Conservation (phyloP, 176 grass and related monocot species). For the Raddia guianensis region DNA sequence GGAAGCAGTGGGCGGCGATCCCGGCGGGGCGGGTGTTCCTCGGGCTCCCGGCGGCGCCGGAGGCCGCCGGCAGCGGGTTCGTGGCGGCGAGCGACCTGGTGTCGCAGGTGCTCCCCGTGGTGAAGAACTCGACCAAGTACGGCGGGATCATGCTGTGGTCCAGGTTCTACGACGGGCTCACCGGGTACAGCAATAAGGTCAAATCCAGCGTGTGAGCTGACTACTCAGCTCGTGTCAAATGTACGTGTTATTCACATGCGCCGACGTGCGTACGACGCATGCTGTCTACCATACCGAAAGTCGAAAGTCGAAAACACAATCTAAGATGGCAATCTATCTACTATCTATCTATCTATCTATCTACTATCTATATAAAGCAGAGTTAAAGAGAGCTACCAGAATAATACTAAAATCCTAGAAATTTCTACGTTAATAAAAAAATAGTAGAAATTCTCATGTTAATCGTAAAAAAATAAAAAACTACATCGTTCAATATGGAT, state of each 20-base stretch:
- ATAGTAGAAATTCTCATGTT: too few species aligned
- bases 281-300: not conserved
- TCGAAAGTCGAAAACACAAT: not conserved
- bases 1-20: conserved; percentile 56
- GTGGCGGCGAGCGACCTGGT: conserved; percentile 45
- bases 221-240: not conserved
- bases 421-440: too few species aligned
- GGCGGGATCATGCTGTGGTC: conserved; percentile 85
- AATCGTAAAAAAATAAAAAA: too few species aligned
- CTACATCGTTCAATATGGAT: too few species aligned
- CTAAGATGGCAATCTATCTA: not conserved
- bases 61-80: conserved; percentile 70
- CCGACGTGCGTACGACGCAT: not conserved
- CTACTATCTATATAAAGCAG: too few species aligned
- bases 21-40: conserved; percentile 54
- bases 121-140: conserved; percentile 63
- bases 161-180: conserved; percentile 64
- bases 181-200: conserved; percentile 53
- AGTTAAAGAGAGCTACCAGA: too few species aligned
- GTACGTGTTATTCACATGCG: conserved; percentile 1
- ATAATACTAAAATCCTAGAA: too few species aligned
- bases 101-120: conserved; percentile 48
- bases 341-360: too few species aligned
- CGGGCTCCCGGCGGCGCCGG: conserved; percentile 58
- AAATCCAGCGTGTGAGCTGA: conserved; percentile 46